Evolutionary conservation across 257 asterid genomes (phyloP).

Genomic region (Solanum verrucosum): DNA sequence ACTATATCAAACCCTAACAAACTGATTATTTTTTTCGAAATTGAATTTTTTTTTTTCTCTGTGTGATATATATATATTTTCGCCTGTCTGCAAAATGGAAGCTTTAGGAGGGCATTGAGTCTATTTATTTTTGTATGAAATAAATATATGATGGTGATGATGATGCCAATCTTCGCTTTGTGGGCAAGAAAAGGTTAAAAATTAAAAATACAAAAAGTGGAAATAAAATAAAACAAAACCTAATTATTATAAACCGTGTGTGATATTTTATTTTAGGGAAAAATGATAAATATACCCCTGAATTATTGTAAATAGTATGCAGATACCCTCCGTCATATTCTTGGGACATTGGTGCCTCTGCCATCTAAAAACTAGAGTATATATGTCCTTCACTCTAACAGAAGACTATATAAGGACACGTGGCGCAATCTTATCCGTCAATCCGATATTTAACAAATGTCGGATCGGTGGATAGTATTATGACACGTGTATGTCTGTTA

Average conservation of each 20-base stretch:
- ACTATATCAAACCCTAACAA: not conserved
- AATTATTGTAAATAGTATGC: too few species aligned
- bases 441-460: too few species aligned
- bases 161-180: conserved; percentile 5
- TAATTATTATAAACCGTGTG: conserved; percentile 1
- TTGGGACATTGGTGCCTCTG: too few species aligned
- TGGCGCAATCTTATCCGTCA: too few species aligned
- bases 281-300: too few species aligned
- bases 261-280: not conserved
- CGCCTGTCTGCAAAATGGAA: not conserved
- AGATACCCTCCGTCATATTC: too few species aligned
- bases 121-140: not conserved
- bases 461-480: too few species aligned
- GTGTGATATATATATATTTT: not conserved
- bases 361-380: too few species aligned
- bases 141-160: not conserved
- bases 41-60: not conserved
- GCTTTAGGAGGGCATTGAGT: not conserved
- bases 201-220: not conserved
- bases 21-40: not conserved
- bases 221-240: not conserved
- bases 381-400: too few species aligned
- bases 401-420: too few species aligned
- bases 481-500: too few species aligned
- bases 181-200: not conserved